Evolutionary conservation across 73 alveolate species (phyloP).

Genomic region (Symbiodinium natans): DNA sequence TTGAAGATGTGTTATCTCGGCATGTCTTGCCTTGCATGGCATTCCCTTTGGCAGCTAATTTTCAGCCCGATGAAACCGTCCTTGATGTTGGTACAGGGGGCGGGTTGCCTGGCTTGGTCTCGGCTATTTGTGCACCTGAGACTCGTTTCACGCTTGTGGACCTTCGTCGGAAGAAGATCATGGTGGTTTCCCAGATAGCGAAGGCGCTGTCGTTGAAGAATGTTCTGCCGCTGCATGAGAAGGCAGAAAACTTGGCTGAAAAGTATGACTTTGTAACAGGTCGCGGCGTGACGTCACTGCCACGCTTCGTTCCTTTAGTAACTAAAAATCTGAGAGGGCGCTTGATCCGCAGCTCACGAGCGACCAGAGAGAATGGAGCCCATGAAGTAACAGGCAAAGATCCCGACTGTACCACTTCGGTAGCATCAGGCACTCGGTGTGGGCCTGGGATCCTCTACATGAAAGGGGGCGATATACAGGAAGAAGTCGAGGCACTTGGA

Average conservation of each 20-base stretch:
- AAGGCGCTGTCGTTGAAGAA: not conserved
- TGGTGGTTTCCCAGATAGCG: slow-evolving; percentile 3
- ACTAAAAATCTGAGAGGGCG: slow-evolving; percentile 25
- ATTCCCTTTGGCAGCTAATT: slow-evolving; percentile 20
- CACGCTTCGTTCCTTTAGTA: not conserved
- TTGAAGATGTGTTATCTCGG: not conserved
- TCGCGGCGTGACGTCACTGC: slow-evolving; percentile 21
- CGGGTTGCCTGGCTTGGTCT: slow-evolving; percentile 30
- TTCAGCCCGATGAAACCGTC: slow-evolving; percentile 8
- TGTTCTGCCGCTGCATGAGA: slow-evolving; percentile 21
- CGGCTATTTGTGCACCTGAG: slow-evolving; percentile 22
- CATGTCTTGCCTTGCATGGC: slow-evolving; percentile 36
- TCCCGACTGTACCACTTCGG: too few species aligned
- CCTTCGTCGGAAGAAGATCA: slow-evolving; percentile 25
- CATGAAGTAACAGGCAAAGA: not conserved
- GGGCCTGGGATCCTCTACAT: slow-evolving; percentile 56
- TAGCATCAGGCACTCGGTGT: not conserved
- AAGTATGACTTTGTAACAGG: slow-evolving; percentile 45
- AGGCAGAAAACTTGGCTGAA: not conserved
- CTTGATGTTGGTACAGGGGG: slow-evolving; percentile 48
- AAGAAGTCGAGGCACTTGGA: not conserved
- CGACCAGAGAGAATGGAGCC: not conserved
- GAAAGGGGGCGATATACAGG: slow-evolving; percentile 9
- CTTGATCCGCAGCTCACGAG: not conserved
- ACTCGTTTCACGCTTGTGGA: slow-evolving; percentile 22